Conservation (phyloP, 805 yeast species). For the Wickerhamiella bombiphila region DNA sequence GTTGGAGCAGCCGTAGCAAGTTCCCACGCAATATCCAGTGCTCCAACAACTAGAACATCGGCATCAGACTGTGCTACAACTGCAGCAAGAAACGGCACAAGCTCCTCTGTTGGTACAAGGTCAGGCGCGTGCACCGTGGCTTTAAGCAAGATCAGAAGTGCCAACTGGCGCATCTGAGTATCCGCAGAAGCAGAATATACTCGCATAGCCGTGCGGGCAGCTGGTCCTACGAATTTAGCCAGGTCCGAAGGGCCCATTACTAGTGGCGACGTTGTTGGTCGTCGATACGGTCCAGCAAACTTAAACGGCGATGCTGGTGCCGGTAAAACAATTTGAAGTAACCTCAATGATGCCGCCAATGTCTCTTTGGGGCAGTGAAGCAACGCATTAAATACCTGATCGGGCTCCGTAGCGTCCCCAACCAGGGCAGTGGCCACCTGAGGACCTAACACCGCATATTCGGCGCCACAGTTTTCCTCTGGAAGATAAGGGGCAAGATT, state of each 20-base stretch:
- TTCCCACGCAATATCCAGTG: conserved; percentile 14
- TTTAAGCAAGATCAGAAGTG: conserved; percentile 9
- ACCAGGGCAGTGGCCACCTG: conserved; percentile 9
- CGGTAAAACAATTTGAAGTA: conserved; percentile 11
- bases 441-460: conserved; percentile 3
- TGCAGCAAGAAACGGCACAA: conserved; percentile 8
- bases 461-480: conserved; percentile 1
- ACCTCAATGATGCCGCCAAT: conserved; percentile 8
- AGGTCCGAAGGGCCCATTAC: conserved; percentile 1
- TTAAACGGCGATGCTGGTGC: conserved; percentile 5
- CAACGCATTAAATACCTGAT: conserved; percentile 6
- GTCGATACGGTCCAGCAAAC: conserved; percentile 13
- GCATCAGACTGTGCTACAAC: conserved; percentile 13
- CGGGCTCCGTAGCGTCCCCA: conserved; percentile 1
- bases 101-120: conserved; percentile 4
- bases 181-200: conserved; percentile 12
- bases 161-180: conserved; percentile 9
- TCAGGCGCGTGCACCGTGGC: background rate
- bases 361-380: conserved; percentile 13
- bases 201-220: conserved; percentile 8
- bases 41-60: conserved; percentile 8
- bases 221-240: conserved; percentile 3
- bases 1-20: conserved; percentile 3
- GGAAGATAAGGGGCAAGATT: conserved; percentile 9
- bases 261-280: background rate